Evolutionary conservation across 768 basidiomycete species (phyloP).

Genomic region (Lactarius indigo): DNA sequence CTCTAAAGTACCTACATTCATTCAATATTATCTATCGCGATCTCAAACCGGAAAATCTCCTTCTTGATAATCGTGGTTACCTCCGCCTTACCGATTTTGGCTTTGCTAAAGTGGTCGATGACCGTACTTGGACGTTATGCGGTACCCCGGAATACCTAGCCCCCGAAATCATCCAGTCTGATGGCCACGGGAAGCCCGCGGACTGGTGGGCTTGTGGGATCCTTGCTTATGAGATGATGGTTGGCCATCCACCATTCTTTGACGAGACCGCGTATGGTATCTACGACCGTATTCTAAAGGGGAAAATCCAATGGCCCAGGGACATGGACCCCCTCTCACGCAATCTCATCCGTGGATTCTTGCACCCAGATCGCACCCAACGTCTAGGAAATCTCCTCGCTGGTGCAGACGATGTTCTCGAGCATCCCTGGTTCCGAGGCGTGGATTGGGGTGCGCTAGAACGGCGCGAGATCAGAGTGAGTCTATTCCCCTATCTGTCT

Average conservation of each 20-base stretch:
- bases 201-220: slow-evolving; percentile 99
- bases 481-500: slow-evolving; percentile 29
- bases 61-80: slow-evolving; percentile 90
- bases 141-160: slow-evolving; percentile 96
- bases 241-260: slow-evolving; percentile 98
- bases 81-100: slow-evolving; percentile 96
- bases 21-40: slow-evolving; percentile 99
- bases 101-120: slow-evolving; percentile 96
- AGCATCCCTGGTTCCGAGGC: slow-evolving; percentile 93
- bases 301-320: slow-evolving; percentile 86
- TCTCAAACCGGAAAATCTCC: slow-evolving; percentile 97
- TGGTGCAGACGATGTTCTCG: slow-evolving; percentile 86
- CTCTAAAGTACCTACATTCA: slow-evolving; percentile 90
- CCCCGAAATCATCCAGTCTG: slow-evolving; percentile 96
- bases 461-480: slow-evolving; percentile 78
- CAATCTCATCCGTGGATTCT: slow-evolving; percentile 82
- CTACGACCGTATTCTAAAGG: slow-evolving; percentile 94
- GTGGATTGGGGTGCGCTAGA: slow-evolving; percentile 91
- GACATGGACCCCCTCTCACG: slow-evolving; percentile 87
- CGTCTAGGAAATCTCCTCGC: slow-evolving; percentile 91
- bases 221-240: slow-evolving; percentile 97
- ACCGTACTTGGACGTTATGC: slow-evolving; percentile 97
- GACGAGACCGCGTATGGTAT: slow-evolving; percentile 97
- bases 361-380: slow-evolving; percentile 89
- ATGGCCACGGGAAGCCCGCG: slow-evolving; percentile 96